phyloP scores from a whole-genome alignment of 2,329 filamentous ascomycete genomes.

The Cytospora piceae region DNA sequence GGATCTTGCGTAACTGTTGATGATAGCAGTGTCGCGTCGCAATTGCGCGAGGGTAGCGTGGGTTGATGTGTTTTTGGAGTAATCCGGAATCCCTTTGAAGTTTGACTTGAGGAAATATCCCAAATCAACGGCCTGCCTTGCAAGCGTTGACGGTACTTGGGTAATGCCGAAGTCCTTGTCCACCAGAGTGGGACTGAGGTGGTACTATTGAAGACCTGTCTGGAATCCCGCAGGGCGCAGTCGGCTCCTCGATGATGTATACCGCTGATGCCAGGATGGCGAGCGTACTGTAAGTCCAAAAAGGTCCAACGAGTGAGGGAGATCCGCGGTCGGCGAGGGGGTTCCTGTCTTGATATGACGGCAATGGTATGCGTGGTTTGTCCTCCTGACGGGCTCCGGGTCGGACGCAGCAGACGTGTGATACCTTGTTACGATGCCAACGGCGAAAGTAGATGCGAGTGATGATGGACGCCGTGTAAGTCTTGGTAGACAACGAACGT shows the following conservation, averaged over 20 bases:
- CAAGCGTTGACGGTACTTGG: slow-evolving; percentile 25
- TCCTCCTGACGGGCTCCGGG: slow-evolving; percentile 25
- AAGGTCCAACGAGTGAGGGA: slow-evolving; percentile 7
- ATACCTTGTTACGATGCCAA: slow-evolving; percentile 12
- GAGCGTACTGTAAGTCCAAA: slow-evolving; percentile 13
- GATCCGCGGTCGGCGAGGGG: slow-evolving; percentile 20
- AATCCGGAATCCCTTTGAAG: slow-evolving; percentile 8
- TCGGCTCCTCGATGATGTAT: slow-evolving; percentile 25
- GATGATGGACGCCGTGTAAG: slow-evolving; percentile 4
- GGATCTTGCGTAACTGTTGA: slow-evolving; percentile 26
- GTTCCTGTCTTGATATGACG: slow-evolving; percentile 22
- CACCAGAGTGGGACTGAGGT: slow-evolving; percentile 13
- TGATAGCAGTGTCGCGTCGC: slow-evolving; percentile 29
- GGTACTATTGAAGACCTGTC: slow-evolving; percentile 12
- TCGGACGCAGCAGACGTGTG: slow-evolving; percentile 18
- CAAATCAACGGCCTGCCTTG: slow-evolving; percentile 29
- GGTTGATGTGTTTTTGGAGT: slow-evolving; percentile 15
- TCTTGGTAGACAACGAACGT: slow-evolving; percentile 10
- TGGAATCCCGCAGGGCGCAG: slow-evolving; percentile 17
- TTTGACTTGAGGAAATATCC: slow-evolving; percentile 13
- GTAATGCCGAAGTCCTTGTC: slow-evolving; percentile 14
- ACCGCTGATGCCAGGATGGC: slow-evolving; percentile 26
- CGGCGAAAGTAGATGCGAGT: slow-evolving; percentile 17
- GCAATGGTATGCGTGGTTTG: slow-evolving; percentile 27
- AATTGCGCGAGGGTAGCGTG: slow-evolving; percentile 28